A percentile compares a stretch with the other conserved stretches of the same genome.
These are phyloP conservation scores for Hyaloscypha finlandica DNA, from an alignment of 495 filamentous ascomycete species.

Conservation along the genomic window DNA sequence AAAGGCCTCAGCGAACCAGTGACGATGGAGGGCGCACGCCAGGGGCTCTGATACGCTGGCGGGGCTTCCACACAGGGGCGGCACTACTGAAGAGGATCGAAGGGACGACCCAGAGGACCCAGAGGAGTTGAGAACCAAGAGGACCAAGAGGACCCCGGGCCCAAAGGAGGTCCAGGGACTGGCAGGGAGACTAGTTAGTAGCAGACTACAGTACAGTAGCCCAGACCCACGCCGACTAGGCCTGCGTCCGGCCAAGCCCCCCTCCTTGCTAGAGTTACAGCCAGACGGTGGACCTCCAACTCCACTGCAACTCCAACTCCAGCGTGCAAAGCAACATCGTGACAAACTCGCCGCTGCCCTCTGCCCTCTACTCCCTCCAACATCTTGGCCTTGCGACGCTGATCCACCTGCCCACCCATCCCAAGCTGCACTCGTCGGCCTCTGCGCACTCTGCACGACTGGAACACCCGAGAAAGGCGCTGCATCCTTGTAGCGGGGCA, in stretches of 20 bases:
- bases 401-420: constrained; percentile 2
- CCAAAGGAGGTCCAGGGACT: not conserved
- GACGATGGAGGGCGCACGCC: not conserved
- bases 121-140: no score
- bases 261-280: constrained; percentile 11
- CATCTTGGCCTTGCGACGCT: not conserved
- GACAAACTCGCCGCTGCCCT: not conserved
- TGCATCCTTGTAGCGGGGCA: constrained; percentile 30
- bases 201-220: not conserved
- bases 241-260: constrained; percentile 3
- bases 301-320: constrained; percentile 8
- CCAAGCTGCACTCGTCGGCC: not conserved
- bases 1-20: not conserved
- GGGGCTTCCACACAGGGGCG: not conserved
- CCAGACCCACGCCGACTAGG: not conserved
- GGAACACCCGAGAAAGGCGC: constrained; percentile 19
- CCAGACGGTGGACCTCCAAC: constrained; percentile 6
- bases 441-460: constrained; percentile 9
- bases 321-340: constrained; percentile 23
- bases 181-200: no score
- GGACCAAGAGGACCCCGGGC: not conserved
- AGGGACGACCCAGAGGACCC: constrained; percentile 23
- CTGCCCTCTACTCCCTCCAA: not conserved
- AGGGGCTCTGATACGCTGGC: constrained; percentile 13
- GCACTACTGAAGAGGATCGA: not conserved